A percentile compares a stretch with the other conserved stretches of the same genome.
Conservation (phyloP, 768 basidiomycete genomes). For the Tylopilus cervinicoccineus region DNA sequence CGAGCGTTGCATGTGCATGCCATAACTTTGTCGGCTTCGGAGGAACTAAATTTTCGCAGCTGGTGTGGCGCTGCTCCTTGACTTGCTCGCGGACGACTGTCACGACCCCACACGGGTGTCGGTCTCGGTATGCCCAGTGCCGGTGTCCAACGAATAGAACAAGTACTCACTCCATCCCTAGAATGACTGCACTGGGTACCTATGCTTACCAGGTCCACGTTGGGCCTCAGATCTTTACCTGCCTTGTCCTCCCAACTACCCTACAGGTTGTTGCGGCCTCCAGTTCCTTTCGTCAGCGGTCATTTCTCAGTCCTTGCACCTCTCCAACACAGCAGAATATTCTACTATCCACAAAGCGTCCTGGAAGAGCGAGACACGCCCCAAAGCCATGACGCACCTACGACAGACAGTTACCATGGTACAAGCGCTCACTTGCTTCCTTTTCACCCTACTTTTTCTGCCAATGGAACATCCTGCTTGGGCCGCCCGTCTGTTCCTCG, state of each 20-base stretch:
- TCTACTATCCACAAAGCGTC: neutral
- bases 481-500: neutral
- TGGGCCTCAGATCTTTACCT: constrained; percentile 53
- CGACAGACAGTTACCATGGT: neutral
- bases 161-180: constrained; percentile 25
- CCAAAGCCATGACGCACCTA: neutral
- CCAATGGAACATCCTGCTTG: neutral
- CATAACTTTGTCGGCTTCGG: neutral
- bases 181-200: constrained; percentile 71
- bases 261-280: constrained; percentile 28
- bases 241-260: constrained; percentile 24
- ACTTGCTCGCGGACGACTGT: neutral
- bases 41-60: neutral
- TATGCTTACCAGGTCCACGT: constrained; percentile 84
- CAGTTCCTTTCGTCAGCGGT: constrained; percentile 5
- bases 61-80: neutral
- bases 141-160: neutral
- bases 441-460: neutral
- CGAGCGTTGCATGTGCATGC: constrained; percentile 16
- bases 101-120: constrained; percentile 26
- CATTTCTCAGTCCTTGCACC: constrained; percentile 5
- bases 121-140: constrained; percentile 41
- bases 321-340: constrained; percentile 4
- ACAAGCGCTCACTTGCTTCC: neutral
- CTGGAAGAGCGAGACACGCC: constrained; percentile 1